A percentile compares a stretch with the other conserved stretches of the same genome.
These are phyloP conservation scores for Herpotrichia juniperi DNA, from an alignment of 2,329 filamentous ascomycete genomes.

Conservation along the genomic window DNA sequence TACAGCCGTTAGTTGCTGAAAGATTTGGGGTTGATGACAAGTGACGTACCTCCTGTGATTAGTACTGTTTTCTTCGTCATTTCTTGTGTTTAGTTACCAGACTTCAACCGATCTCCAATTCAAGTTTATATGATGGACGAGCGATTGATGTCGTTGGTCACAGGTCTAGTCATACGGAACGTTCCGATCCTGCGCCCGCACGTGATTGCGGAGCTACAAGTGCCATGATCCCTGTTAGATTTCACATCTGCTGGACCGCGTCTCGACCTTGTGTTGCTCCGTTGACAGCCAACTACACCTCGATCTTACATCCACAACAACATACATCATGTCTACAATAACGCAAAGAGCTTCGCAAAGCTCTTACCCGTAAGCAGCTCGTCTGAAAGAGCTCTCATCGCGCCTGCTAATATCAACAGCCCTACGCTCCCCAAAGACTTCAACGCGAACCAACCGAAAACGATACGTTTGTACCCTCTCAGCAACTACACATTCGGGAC, in stretches of 20 bases:
- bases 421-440: constrained; percentile 83
- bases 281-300: background rate
- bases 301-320: constrained; percentile 11
- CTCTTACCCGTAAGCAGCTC: constrained; percentile 64
- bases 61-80: constrained; percentile 63
- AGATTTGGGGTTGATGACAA: background rate
- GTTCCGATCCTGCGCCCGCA: background rate
- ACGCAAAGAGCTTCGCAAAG: constrained; percentile 78
- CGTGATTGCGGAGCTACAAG: background rate
- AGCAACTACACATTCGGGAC: constrained; percentile 99
- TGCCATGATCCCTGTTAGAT: constrained; percentile 2
- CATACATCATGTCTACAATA: constrained; percentile 76
- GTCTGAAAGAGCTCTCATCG: constrained; percentile 5
- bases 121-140: too few relatives aligned
- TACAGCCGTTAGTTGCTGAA: constrained; percentile 14
- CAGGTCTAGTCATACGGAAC: background rate
- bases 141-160: too few relatives aligned
- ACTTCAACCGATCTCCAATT: too few relatives aligned
- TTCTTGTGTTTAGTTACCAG: too few relatives aligned
- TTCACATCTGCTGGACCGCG: background rate
- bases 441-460: constrained; percentile 85
- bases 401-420: constrained; percentile 38
- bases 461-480: constrained; percentile 89
- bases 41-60: constrained; percentile 71
- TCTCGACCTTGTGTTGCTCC: background rate